Evolutionary conservation across 2,329 filamentous ascomycete genomes (phyloP), one percentile per base, ranked within the genome.

Genomic region (Nothophoma quercina): DNA sequence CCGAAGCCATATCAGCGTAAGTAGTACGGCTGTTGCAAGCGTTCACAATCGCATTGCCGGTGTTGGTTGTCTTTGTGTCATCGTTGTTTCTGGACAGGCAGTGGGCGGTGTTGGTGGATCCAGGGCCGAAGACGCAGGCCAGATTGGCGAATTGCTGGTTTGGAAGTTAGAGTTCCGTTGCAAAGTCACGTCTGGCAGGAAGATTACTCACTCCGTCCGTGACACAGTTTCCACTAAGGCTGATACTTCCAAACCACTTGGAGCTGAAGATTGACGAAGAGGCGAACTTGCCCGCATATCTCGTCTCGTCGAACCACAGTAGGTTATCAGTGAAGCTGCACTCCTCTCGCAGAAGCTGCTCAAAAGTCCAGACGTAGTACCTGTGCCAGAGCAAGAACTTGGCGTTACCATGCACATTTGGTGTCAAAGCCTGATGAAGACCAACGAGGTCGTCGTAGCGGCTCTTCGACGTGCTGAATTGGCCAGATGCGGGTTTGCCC

Each of bases 331-430:
- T 66, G 59, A 76, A 78, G 35, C 75, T 75, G 50, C 78, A 79
- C 51, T 79, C 75, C 15, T 67, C 53, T 30, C 68, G 74, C 7
- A 80, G 64, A 4, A 75, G 63, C n/a, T 73, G 60, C 60, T 80
- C 77, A 54, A 76, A 78, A 1, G 65, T 62, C 67, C 78, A 74
- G 16, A 69, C 58, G 60, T 65, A 75, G 63, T 76, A 76, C 18
- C 77, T 68, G 64, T 79, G 77, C 77, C 77, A 79, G 16, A 76
- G 60, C 26, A 77, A 59, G 66, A 78, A 78, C 38, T 72, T 73
- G 35, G 56, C 34, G 45, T 66, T 73, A 19, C 56, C 56, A 44
- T 73, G 70, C 2, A 73, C 68, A 18, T 68, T 69, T 22, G 64
- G 64, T 1, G 69, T 73, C 13, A 71, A 50, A 1, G 30, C 53